phyloP scores from a whole-genome alignment of 2,329 filamentous ascomycete genomes.

The Davidsoniella eucalypti region DNA sequence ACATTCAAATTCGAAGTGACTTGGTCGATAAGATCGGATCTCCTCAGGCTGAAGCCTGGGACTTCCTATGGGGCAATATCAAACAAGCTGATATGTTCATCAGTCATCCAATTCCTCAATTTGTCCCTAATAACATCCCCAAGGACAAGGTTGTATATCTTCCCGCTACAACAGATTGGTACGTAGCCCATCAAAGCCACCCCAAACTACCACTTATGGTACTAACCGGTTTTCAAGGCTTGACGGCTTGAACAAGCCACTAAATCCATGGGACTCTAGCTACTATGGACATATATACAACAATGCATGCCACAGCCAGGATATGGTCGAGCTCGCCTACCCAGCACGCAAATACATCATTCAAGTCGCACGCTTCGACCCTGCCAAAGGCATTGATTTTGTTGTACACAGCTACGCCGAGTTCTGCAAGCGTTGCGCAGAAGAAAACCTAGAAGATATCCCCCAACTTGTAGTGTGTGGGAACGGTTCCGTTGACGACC shows the following conservation, averaged over 20 bases:
- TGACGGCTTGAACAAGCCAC: constrained; percentile 63
- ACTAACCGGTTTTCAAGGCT: constrained; percentile 23
- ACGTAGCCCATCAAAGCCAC: constrained; percentile 16
- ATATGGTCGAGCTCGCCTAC: constrained; percentile 43
- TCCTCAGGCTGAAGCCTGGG: constrained; percentile 59
- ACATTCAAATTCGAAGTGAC: constrained; percentile 69
- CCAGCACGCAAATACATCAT: constrained; percentile 54
- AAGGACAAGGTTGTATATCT: constrained; percentile 53
- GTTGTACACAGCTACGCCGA: constrained; percentile 61
- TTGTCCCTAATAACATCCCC: constrained; percentile 55
- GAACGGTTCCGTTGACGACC: constrained; percentile 67
- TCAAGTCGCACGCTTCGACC: constrained; percentile 70
- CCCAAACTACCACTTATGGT: background rate
- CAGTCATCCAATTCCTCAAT: constrained; percentile 61
- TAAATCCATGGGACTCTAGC: constrained; percentile 51
- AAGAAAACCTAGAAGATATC: constrained; percentile 31
- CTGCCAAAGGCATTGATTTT: constrained; percentile 65
- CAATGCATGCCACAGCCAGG: constrained; percentile 38
- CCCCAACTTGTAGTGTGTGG: constrained; percentile 66
- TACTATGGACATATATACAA: constrained; percentile 67
- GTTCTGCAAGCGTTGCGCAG: constrained; percentile 45
- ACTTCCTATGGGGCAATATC: constrained; percentile 57
- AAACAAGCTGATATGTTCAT: constrained; percentile 61
- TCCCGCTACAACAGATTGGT: constrained; percentile 70
- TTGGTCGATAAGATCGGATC: constrained; percentile 45